Base-by-base conservation (phyloP, 768 basidiomycete species). In the Pleurotus tuoliensis region DNA sequence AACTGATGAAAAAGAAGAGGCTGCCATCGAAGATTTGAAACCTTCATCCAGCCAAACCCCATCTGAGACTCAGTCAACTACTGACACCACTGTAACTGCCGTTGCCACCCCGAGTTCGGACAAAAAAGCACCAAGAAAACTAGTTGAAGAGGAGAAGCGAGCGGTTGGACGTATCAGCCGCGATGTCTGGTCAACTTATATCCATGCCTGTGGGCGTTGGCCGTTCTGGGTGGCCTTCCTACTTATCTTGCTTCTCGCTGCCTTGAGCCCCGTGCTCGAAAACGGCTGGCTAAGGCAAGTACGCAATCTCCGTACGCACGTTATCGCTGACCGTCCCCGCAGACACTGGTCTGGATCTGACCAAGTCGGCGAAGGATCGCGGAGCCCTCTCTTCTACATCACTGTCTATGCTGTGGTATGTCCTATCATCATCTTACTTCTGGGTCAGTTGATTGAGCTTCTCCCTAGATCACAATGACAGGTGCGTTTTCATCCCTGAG, bases 101-200 rank as follows among this genome's bases (percentile, higher is more conserved):
- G 30, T 74, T 75, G 46, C 79, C 34, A 13, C 51, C 41, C n/a
- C 51, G n/a, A 53, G 27, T 41, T 63, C 64, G 15, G 68, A 71
- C 56, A 82, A 78, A 66, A 89, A 84, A 64, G 64, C 77, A 1
- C 88, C 93, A 0, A 78, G 92, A 38, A 95, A 94, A 67, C 78
- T 95, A 46, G 74, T 95, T 5, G 93, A 96, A 63, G 90, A 92
- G 63, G 90, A 92, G 67, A 82, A 80, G 58, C 79, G 90, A n/a
- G 88, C 86, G 1, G 82, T 84, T 43, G 90, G 90, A 3, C 78
- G 86, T 46, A 88, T 92, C 53, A 71, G 80, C 47, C 71, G 76
- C 56, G 81, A 82, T 39, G 82, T 91, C 18, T 92, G 90, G 90
- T 62, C 70, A 43, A 77, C 76, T 0, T 87, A 87, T 58, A 67